Evolutionary conservation across 805 yeast species (phyloP).

Genomic region (Ogataea saltuana): DNA sequence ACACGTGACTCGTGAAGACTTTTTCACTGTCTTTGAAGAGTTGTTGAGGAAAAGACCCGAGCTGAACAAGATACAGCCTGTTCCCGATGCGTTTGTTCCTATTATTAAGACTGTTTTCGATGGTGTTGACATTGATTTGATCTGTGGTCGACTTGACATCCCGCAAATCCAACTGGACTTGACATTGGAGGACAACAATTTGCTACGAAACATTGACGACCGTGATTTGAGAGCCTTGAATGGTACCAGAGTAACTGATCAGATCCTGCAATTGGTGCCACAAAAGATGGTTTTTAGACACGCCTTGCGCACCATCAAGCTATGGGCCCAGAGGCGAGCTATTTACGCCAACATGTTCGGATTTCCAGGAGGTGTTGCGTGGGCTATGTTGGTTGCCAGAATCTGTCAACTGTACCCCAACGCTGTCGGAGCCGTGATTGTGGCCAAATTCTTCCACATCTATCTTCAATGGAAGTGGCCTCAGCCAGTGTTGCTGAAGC

Average conservation of each 20-base stretch:
- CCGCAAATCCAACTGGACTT: conserved; percentile 79
- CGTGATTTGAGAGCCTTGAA: conserved; percentile 85
- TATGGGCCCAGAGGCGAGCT: conserved; percentile 97
- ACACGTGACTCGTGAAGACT: conserved; percentile 88
- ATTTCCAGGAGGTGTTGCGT: conserved; percentile 99
- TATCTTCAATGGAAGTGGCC: conserved; percentile 97
- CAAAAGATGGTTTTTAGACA: conserved; percentile 90
- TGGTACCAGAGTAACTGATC: conserved; percentile 97
- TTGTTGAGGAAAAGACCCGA: conserved; percentile 74
- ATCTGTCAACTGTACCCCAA: conserved; percentile 96
- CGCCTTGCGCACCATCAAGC: conserved; percentile 86
- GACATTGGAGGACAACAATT: conserved; percentile 79
- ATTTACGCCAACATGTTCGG: conserved; percentile 94
- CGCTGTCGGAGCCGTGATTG: conserved; percentile 88
- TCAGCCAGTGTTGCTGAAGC: conserved; percentile 90
- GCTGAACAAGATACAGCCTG: conserved; percentile 86
- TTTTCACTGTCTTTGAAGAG: conserved; percentile 76
- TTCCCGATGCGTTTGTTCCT: conserved; percentile 98
- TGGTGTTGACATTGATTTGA: conserved; percentile 91
- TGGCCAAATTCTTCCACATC: conserved; percentile 86
- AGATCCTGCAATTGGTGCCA: conserved; percentile 85
- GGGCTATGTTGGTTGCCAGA: conserved; percentile 99
- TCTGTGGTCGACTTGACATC: conserved; percentile 79
- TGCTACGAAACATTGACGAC: conserved; percentile 86
- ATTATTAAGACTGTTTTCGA: conserved; percentile 84